These are phyloP conservation scores for Claviceps digitariae DNA, from an alignment of 2,329 filamentous ascomycete genomes.

Conservation along the genomic window DNA sequence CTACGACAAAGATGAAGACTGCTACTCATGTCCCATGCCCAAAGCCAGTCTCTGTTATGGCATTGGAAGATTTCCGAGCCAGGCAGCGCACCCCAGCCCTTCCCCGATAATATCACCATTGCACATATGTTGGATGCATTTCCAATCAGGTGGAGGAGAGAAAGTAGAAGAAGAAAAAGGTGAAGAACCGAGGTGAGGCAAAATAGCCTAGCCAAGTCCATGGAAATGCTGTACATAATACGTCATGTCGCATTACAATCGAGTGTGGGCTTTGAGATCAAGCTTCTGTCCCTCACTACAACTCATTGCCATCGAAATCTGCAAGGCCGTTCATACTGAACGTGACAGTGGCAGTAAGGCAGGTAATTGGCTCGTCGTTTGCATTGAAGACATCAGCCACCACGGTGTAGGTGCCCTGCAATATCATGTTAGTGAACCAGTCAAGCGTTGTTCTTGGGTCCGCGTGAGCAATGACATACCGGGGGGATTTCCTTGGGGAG, in stretches of 20 bases:
- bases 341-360: constrained; percentile 60
- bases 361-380: constrained; percentile 67
- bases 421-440: background rate
- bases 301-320: constrained; percentile 27
- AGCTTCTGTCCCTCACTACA: constrained; percentile 16
- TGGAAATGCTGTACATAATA: background rate
- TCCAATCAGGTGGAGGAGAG: background rate
- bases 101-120: background rate
- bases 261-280: background rate
- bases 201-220: background rate
- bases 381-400: constrained; percentile 69
- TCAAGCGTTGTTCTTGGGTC: background rate
- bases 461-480: constrained; percentile 38
- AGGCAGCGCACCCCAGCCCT: background rate
- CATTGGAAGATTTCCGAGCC: background rate
- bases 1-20: background rate
- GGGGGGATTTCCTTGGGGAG: constrained; percentile 79
- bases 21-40: background rate
- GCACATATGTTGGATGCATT: background rate
- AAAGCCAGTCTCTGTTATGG: background rate
- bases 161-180: background rate
- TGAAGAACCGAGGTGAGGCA: background rate
- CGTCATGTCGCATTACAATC: background rate
- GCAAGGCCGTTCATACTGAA: constrained; percentile 33
- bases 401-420: constrained; percentile 78